Base-by-base conservation (phyloP, 2,329 filamentous ascomycete genomes). In the Colletotrichum viniferum region DNA sequence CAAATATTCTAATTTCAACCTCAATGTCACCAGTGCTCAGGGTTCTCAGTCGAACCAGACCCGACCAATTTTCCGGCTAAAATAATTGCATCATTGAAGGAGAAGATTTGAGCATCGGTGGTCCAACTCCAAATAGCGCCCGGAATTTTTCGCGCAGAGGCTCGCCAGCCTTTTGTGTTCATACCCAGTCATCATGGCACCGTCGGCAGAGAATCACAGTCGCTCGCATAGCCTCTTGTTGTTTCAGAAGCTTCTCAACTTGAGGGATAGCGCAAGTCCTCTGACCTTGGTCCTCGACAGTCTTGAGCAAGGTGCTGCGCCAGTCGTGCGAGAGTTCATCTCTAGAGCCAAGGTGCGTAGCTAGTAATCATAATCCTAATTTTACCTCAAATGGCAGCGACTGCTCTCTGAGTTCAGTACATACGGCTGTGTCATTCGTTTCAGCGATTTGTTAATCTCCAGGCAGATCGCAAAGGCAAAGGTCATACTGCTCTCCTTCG, bases 271-370 rank as follows among this genome's bases (percentile, higher is more conserved):
- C 72, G 92, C 94, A 16, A 98, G 95, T 64, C 96, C 96, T 4
- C 92, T 98, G 80, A 98, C 96, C 0, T 87, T 98, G 30, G 85
- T 98, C 4, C 88, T 98, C 72, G 96, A 98, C 84, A 95, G 90
- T 38, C 88, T 98, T 34, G 95, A 98, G 85, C 96, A 98, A 85
- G 92, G 93, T 30, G 94, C 92, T 8, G 89, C 88, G 34, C 92
- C 93, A 1, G 85, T 98, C 5, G 78, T 96, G 3, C 85, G 87
- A 21, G 96, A 98, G 83, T 95, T 96, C 83, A 91, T 94, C 69
- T 87, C 89, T 62, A 90, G 96, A 79, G 95, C 94, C 70, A 94
- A 93, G 87, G 95, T 94, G 79, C 74, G 85, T 79, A 12, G 63
- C 52, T 9, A 36, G 67, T 14, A 24, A 24, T 30, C 21, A 43